Percentiles rank a stretch among this genome's conserved stretches.
Evolutionary conservation across 352 stramenopile genomes (phyloP).

Genomic region (Pythium aristosporum): DNA sequence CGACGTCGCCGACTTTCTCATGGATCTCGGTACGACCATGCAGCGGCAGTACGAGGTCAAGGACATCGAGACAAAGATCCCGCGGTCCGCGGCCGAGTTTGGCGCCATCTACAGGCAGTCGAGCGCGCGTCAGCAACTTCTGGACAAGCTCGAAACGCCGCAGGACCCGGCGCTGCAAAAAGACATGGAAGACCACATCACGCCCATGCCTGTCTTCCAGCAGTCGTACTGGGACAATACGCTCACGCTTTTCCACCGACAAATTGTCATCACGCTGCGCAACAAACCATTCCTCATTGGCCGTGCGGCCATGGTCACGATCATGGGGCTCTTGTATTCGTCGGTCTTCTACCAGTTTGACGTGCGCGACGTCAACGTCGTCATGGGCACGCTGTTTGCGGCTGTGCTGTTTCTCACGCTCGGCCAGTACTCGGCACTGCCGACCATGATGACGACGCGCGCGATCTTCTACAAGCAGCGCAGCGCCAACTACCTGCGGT

Average conservation of each 20-base stretch:
- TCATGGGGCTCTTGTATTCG: constrained; percentile 29
- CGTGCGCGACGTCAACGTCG: constrained; percentile 20
- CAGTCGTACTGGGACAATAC: constrained; percentile 15
- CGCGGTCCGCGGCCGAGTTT: constrained; percentile 21
- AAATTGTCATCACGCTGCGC: constrained; percentile 48
- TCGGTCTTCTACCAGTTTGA: constrained; percentile 31
- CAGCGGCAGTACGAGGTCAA: constrained; percentile 16
- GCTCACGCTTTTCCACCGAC: constrained; percentile 25
- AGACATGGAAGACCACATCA: constrained; percentile 35
- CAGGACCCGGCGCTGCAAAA: constrained; percentile 89
- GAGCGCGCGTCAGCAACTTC: constrained; percentile 38
- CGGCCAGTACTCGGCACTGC: constrained; percentile 47
- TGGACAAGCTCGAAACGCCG: constrained; percentile 71
- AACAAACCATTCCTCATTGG: constrained; percentile 32
- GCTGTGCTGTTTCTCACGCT: constrained; percentile 3
- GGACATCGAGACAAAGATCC: constrained; percentile 23
- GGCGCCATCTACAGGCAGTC: constrained; percentile 24
- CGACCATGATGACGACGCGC: constrained; percentile 47
- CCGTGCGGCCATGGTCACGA: constrained; percentile 29
- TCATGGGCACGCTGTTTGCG: constrained; percentile 42
- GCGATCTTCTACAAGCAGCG: constrained; percentile 74
- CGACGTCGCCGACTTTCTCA: constrained; percentile 92
- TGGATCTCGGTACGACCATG: constrained; percentile 50
- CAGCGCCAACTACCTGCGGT: constrained; percentile 70
- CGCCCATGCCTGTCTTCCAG: constrained; percentile 13